phyloP scores from a whole-genome alignment of 83 land plant species.

The Isoetes engelmannii region DNA sequence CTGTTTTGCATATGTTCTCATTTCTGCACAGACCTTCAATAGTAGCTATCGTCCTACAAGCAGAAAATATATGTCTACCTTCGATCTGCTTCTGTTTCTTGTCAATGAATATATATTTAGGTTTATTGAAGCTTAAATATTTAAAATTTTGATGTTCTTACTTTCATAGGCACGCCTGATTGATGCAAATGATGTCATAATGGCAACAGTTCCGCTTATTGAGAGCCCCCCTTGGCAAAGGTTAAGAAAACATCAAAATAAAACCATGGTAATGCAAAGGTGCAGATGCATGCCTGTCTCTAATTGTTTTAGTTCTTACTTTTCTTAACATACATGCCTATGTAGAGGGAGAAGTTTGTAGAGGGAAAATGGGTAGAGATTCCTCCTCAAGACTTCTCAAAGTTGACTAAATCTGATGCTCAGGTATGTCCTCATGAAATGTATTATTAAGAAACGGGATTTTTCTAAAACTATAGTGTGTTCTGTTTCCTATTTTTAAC shows the following conservation, averaged over 20 bases:
- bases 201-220: constrained; percentile 32
- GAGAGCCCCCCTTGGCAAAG: constrained; percentile 36
- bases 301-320: neutral
- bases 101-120: too few relatives aligned
- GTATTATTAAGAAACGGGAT: neutral
- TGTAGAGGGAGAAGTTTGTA: constrained; percentile 33
- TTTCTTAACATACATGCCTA: neutral
- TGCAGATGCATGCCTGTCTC: neutral
- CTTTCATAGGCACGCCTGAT: constrained; percentile 31
- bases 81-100: too few relatives aligned
- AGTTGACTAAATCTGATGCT: constrained; percentile 33
- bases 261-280: constrained; percentile 17
- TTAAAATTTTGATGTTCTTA: too few relatives aligned
- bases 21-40: too few relatives aligned
- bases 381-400: constrained; percentile 29
- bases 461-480: neutral
- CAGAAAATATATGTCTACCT: too few relatives aligned
- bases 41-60: too few relatives aligned
- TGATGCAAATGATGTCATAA: constrained; percentile 36
- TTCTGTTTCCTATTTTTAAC: neutral
- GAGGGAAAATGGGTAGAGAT: constrained; percentile 39
- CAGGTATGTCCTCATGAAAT: constrained; percentile 22
- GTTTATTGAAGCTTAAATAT: too few relatives aligned
- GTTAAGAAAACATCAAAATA: constrained; percentile 18
- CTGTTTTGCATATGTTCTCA: too few relatives aligned